Evolutionary conservation across 257 asterid species (phyloP).

Genomic region (Galeopsis tetrahit): DNA sequence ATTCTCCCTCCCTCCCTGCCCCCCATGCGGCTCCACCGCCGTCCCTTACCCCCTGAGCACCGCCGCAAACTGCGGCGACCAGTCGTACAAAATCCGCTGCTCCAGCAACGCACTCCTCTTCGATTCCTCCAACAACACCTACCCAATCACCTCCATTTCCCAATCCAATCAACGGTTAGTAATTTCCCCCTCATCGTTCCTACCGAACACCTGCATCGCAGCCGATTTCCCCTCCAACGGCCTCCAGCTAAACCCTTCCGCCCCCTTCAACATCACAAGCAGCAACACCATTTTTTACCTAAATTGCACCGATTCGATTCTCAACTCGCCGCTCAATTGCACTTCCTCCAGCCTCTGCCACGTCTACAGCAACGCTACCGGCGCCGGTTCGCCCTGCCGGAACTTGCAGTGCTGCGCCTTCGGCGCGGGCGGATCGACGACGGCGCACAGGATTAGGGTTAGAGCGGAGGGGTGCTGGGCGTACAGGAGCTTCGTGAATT

Average conservation of each 20-base stretch:
- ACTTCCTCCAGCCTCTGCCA: constrained; percentile 74
- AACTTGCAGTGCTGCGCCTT: constrained; percentile 65
- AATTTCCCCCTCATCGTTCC: constrained; percentile 62
- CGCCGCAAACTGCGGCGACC: constrained; percentile 76
- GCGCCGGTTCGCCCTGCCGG: constrained; percentile 35
- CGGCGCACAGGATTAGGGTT: constrained; percentile 56
- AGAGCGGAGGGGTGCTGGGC: constrained; percentile 71
- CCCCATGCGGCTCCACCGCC: constrained; percentile 66
- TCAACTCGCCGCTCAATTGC: constrained; percentile 67
- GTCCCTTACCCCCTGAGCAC: constrained; percentile 94
- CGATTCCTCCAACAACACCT: constrained; percentile 73
- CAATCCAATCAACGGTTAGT: constrained; percentile 61
- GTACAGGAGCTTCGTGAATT: constrained; percentile 74
- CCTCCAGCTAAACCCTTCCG: constrained; percentile 61
- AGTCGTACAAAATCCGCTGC: constrained; percentile 67
- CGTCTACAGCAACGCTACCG: constrained; percentile 51
- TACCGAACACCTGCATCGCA: constrained; percentile 70
- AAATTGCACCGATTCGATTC: constrained; percentile 47
- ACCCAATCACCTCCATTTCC: constrained; percentile 61
- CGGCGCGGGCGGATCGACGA: constrained; percentile 79
- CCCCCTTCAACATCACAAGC: constrained; percentile 84
- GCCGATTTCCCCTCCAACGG: constrained; percentile 67
- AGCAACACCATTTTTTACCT: constrained; percentile 80
- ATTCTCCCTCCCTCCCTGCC: constrained; percentile 56
- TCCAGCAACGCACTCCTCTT: constrained; percentile 46